A percentile compares a stretch with the other conserved stretches of the same genome.
phyloP scores from a whole-genome alignment of 108 stramenopile species.

The Discostella pseudostelligera region DNA sequence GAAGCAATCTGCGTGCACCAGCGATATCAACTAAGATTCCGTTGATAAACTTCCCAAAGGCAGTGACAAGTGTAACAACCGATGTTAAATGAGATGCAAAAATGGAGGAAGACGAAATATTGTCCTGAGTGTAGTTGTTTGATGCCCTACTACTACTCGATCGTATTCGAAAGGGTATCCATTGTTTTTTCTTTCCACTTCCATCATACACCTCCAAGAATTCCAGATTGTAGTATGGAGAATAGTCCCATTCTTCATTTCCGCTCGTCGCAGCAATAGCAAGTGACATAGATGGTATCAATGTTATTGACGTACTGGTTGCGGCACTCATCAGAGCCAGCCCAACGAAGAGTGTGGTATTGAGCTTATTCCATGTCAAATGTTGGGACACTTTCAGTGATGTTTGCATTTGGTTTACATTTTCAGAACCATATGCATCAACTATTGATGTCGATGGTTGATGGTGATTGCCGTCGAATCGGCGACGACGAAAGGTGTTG shows the following conservation, averaged over 20 bases:
- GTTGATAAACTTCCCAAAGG: constrained; percentile 78
- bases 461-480: not conserved
- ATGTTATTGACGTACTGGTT: constrained; percentile 54
- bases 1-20: constrained; percentile 63
- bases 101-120: constrained; percentile 21
- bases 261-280: constrained; percentile 20
- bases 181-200: constrained; percentile 35
- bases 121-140: constrained; percentile 19
- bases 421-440: too few species aligned
- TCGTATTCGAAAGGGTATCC: constrained; percentile 40
- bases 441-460: not conserved
- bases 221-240: constrained; percentile 26
- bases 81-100: constrained; percentile 69
- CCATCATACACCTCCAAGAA: constrained; percentile 41
- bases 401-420: constrained; percentile 11
- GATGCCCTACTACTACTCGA: constrained; percentile 11
- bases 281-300: constrained; percentile 66
- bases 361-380: constrained; percentile 64
- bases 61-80: constrained; percentile 63
- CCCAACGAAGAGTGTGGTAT: constrained; percentile 56
- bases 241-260: constrained; percentile 27
- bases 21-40: constrained; percentile 68
- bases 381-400: constrained; percentile 1
- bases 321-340: constrained; percentile 63
- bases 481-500: constrained; percentile 8